Evolutionary conservation across 116 monocot genomes (phyloP).

Genomic region (Thalassia testudinum): DNA sequence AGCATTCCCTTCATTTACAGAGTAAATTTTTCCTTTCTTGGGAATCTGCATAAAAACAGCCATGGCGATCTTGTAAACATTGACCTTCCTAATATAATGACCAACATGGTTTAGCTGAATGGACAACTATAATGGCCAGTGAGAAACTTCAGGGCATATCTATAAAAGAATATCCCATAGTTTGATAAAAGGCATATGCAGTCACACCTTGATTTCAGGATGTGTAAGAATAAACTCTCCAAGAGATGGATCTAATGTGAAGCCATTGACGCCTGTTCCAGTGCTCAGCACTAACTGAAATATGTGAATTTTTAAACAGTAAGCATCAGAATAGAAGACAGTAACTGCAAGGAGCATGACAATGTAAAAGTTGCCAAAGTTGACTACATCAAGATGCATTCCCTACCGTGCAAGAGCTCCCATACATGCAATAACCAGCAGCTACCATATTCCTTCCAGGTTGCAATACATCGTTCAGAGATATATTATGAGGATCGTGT

Average conservation of each 20-base stretch:
- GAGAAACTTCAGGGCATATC: too few relatives aligned
- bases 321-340: too few relatives aligned
- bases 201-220: conserved; percentile 46
- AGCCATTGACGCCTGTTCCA: conserved; percentile 71
- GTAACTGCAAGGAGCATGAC: too few relatives aligned
- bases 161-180: too few relatives aligned
- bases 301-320: not conserved
- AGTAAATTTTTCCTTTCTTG: conserved; percentile 91
- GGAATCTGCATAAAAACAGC: conserved; percentile 45
- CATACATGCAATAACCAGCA: conserved; percentile 99
- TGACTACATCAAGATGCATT: too few relatives aligned
- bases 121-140: too few relatives aligned
- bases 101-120: too few relatives aligned
- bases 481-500: conserved; percentile 30
- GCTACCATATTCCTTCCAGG: conserved; percentile 84
- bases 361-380: too few relatives aligned
- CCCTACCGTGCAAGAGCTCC: conserved; percentile 88
- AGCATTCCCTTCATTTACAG: conserved; percentile 98
- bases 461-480: conserved; percentile 73
- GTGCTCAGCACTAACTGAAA: conserved; percentile 65
- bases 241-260: conserved; percentile 79
- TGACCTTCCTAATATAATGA: too few relatives aligned
- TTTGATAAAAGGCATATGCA: too few relatives aligned
- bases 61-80: too few relatives aligned
- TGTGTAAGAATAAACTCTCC: conserved; percentile 85